phyloP scores from a whole-genome alignment of 2,329 filamentous ascomycete species.

The Calonectria multiphialidica region DNA sequence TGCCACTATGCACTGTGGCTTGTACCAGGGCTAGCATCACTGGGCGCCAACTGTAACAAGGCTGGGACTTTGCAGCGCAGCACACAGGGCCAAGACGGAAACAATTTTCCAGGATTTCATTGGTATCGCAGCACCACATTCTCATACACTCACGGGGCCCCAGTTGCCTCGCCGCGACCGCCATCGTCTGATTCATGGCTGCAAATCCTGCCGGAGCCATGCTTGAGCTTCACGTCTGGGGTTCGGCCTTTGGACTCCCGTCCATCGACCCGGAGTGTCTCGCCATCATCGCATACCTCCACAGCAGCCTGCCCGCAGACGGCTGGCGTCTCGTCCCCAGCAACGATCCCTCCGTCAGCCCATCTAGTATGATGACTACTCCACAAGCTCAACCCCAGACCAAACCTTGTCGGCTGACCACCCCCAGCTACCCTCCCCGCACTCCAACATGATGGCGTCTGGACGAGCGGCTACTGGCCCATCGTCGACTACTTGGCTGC shows the following conservation, averaged over 20 bases:
- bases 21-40: constrained; percentile 12
- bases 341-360: constrained; percentile 78
- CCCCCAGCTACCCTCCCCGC: constrained; percentile 66
- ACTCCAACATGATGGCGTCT: constrained; percentile 63
- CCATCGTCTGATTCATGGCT: constrained; percentile 17
- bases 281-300: constrained; percentile 83
- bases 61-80: constrained; percentile 27
- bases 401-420: constrained; percentile 39
- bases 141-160: neutral
- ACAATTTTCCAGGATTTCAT: constrained; percentile 5
- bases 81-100: constrained; percentile 2
- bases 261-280: constrained; percentile 94
- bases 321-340: constrained; percentile 79
- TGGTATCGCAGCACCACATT: neutral
- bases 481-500: constrained; percentile 69
- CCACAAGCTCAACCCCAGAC: constrained; percentile 23
- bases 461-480: constrained; percentile 70
- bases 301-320: constrained; percentile 69
- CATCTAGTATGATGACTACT: constrained; percentile 69
- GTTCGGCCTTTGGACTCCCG: constrained; percentile 86
- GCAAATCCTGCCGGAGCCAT: constrained; percentile 39
- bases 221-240: constrained; percentile 87
- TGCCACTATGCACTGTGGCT: constrained; percentile 40
- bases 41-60: constrained; percentile 22
- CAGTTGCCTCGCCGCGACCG: constrained; percentile 5